phyloP scores from a whole-genome alignment of 2,329 filamentous ascomycete genomes.

The Paecilomyces dactylethromorphus region DNA sequence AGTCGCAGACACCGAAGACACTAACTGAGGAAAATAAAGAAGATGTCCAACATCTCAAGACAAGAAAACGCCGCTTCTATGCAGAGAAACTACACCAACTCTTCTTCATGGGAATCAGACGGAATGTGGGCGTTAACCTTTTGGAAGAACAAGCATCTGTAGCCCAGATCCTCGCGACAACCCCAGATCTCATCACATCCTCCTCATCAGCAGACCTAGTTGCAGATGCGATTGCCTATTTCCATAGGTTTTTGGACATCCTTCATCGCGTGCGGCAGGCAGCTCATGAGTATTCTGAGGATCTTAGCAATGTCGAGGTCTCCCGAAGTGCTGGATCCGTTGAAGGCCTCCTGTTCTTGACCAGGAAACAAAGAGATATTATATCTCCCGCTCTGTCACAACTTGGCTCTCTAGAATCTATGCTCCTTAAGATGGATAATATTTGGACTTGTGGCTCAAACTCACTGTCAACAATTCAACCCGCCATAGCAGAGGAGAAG shows the following conservation, averaged over 20 bases:
- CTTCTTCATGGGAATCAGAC: constrained; percentile 81
- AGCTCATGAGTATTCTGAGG: constrained; percentile 69
- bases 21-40: constrained; percentile 83
- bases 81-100: constrained; percentile 79
- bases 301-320: constrained; percentile 75
- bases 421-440: constrained; percentile 23
- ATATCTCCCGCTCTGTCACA: constrained; percentile 26
- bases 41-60: constrained; percentile 80
- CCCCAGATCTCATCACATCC: constrained; percentile 30
- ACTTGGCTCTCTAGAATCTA: constrained; percentile 22
- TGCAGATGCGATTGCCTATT: constrained; percentile 59
- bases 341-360: constrained; percentile 68
- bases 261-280: constrained; percentile 62
- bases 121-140: constrained; percentile 69
- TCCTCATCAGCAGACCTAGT: constrained; percentile 12
- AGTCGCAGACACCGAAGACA: constrained; percentile 73
- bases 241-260: constrained; percentile 72
- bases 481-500: constrained; percentile 11
- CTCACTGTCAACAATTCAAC: constrained; percentile 16
- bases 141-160: constrained; percentile 68
- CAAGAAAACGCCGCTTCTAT: constrained; percentile 81
- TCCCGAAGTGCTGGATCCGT: constrained; percentile 72
- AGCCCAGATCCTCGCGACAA: constrained; percentile 60
- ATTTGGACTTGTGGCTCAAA: constrained; percentile 22
- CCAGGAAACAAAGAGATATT: constrained; percentile 32